Evolutionary conservation across 2,329 filamentous ascomycete genomes (phyloP), one percentile per base, ranked within the genome.

Genomic region (Epichloe gansuensis): DNA sequence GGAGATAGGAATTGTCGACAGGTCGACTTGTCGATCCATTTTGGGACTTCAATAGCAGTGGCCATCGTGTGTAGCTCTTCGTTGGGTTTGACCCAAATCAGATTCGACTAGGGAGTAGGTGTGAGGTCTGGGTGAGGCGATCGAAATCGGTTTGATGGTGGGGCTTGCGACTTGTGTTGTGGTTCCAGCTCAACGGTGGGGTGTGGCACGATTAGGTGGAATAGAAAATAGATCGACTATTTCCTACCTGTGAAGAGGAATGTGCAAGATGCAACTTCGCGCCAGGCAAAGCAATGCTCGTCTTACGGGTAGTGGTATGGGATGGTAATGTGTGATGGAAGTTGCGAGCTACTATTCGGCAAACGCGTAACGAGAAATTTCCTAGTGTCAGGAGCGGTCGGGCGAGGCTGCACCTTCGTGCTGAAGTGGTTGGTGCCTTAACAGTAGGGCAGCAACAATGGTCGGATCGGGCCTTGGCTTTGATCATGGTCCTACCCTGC

Each of bases 1-100:
- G 50, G 80, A 82, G 67, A 85, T 78, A 60, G 82, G 82, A 55
- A 85, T 85, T 50, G 81, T 84, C 55, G 80, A 82, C 56, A 85
- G 74, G 60, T 85, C 82, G 67, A 85, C 82, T 67, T 82, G 81
- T 62, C 79, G 63, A 61, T 72, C 69, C 65, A 72, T 64, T 53
- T 67, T 54, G 64, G 55, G 46, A 62, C 56, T 47, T 69, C 66
- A 44, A 64, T 63, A 48, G 60, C 54, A 47, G 66, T 60, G 55
- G 69, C 67, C 69, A 72, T 72, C 55, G 54, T 66, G 61, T 44
- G 23, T 37, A 53, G 12, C 34, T 47, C n/a, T 41, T 34, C 49
- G 42, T 21, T 21, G 42, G 37, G 45, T 54, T 53, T 52, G 34
- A 43, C 23, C 21, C 28, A 28, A 28, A 25, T 46, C 39, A 48